Percentiles rank a stretch among this genome's conserved stretches.
phyloP scores from a whole-genome alignment of 192 early-diverging fungal species.

The Podila verticillata region DNA sequence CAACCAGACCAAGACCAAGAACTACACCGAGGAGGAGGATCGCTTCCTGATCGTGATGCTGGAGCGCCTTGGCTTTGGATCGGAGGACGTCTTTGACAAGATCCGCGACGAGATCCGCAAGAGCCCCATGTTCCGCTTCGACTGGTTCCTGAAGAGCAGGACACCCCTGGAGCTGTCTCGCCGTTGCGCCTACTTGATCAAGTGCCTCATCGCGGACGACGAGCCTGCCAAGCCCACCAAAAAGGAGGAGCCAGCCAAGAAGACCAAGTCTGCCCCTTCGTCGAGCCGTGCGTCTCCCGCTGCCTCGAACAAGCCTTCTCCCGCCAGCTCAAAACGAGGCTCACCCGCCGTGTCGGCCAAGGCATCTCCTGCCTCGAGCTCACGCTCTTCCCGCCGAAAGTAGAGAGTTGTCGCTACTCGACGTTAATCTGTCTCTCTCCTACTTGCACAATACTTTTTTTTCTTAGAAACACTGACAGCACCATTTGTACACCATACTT shows the following conservation, averaged over 20 bases:
- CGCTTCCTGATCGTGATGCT: slow-evolving; percentile 93
- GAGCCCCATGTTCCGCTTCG: slow-evolving; percentile 90
- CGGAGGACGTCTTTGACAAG: slow-evolving; percentile 93
- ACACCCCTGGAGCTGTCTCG: slow-evolving; percentile 85
- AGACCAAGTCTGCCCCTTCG: slow-evolving; percentile 4
- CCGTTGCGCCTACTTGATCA: slow-evolving; percentile 86
- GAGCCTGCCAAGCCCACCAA: slow-evolving; percentile 33
- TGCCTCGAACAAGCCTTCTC: slow-evolving; percentile 1
- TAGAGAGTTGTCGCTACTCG: neutral
- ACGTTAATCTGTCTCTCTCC: too few species aligned
- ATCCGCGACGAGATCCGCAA: slow-evolving; percentile 88
- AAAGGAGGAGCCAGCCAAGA: slow-evolving; percentile 31
- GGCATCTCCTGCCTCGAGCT: slow-evolving; percentile 22
- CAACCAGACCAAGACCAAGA: slow-evolving; percentile 88
- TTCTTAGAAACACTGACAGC: too few species aligned
- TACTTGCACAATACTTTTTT: too few species aligned
- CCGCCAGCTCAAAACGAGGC: slow-evolving; percentile 4
- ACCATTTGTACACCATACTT: too few species aligned
- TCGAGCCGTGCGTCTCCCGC: slow-evolving; percentile 1
- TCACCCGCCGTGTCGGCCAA: slow-evolving; percentile 8
- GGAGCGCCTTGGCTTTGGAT: slow-evolving; percentile 88
- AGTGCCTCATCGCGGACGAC: slow-evolving; percentile 38
- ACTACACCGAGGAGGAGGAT: slow-evolving; percentile 97
- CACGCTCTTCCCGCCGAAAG: slow-evolving; percentile 9
- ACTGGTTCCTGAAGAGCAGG: slow-evolving; percentile 98